Evolutionary conservation across 495 filamentous ascomycete genomes (phyloP), one percentile per base, ranked within the genome.

Genomic region (Patellaria atrata): DNA sequence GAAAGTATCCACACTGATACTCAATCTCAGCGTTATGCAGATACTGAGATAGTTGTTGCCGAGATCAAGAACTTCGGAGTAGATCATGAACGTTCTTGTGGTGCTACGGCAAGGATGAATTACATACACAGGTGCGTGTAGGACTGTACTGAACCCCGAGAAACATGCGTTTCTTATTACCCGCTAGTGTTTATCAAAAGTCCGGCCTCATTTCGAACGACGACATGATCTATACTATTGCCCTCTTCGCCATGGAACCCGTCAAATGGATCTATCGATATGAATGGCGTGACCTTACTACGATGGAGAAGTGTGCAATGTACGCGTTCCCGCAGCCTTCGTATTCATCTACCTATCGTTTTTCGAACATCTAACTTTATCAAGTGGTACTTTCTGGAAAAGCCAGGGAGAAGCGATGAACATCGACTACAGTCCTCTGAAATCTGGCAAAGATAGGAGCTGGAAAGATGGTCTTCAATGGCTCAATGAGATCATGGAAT

Each of bases 181-280:
- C 17, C 14, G 26, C 13, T 17, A 59, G 57, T 29, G 52, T 54
- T n/a, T 79, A 79, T 50, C 57, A 61, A 9, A 57, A 64, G 22
- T 54, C 63, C 1, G 73, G 73, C 24, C 65, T 65, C 38, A 81
- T 82, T 41, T 55, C 55, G 11, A 68, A 80, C 17, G 59, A 65
- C 9, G 76, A 81, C 40, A 64, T 81, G 52, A 60, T 82, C 2
- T 82, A 76, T 52, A 79, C 75, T 1, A 62, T 81, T 0, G 64
- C 61, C 9, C 60, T 79, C 0, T 80, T 79, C 48, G 64, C 71
- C 1, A 45, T 61, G 1, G 65, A 79, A 41, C 75, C 73, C 0
- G 54, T 66, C 27, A 53, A 61, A 4, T 82, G 75, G 55, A 63
- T 73, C 11, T 45, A 58, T 6, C 44, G 50, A 4, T 77, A 66